Conservation (phyloP, 495 filamentous ascomycete genomes). For the Xylaria nigripes region DNA sequence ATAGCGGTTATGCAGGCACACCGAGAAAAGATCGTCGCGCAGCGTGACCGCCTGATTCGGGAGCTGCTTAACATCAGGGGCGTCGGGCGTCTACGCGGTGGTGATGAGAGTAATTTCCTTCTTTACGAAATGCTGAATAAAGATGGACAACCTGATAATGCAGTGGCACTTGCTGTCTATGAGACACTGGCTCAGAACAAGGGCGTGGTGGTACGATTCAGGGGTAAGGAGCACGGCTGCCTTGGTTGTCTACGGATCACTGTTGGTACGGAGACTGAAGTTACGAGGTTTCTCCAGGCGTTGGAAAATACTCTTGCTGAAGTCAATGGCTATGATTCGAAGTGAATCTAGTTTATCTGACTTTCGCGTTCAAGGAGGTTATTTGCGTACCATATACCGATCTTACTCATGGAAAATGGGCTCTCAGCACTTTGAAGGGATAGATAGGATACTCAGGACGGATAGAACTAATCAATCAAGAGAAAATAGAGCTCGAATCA, state of each 20-base stretch:
- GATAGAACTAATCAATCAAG: too few relatives aligned
- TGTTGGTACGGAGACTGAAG: constrained; percentile 82
- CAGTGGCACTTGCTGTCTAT: constrained; percentile 67
- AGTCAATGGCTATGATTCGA: constrained; percentile 34
- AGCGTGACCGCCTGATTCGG: constrained; percentile 64
- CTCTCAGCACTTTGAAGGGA: too few relatives aligned
- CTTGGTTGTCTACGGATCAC: constrained; percentile 83
- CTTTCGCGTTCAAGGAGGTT: too few relatives aligned
- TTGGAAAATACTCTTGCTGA: constrained; percentile 53
- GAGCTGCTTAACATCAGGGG: constrained; percentile 71
- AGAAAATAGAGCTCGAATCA: too few relatives aligned
- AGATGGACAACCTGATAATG: constrained; percentile 68
- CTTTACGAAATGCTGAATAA: constrained; percentile 76
- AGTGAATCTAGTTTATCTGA: too few relatives aligned
- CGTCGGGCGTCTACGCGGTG: constrained; percentile 74
- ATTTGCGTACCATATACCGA: too few relatives aligned
- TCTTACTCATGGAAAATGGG: too few relatives aligned
- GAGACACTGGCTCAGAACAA: constrained; percentile 75
- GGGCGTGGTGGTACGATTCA: constrained; percentile 86
- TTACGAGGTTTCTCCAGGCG: constrained; percentile 64
- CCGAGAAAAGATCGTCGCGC: constrained; percentile 56
- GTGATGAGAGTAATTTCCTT: constrained; percentile 76
- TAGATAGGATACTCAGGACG: too few relatives aligned
- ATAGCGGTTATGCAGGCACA: constrained; percentile 64
- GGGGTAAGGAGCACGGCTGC: constrained; percentile 87